Evolutionary conservation across 2,329 filamentous ascomycete genomes (phyloP), one percentile per base, ranked within the genome.

Genomic region (Apiospora koreana): DNA sequence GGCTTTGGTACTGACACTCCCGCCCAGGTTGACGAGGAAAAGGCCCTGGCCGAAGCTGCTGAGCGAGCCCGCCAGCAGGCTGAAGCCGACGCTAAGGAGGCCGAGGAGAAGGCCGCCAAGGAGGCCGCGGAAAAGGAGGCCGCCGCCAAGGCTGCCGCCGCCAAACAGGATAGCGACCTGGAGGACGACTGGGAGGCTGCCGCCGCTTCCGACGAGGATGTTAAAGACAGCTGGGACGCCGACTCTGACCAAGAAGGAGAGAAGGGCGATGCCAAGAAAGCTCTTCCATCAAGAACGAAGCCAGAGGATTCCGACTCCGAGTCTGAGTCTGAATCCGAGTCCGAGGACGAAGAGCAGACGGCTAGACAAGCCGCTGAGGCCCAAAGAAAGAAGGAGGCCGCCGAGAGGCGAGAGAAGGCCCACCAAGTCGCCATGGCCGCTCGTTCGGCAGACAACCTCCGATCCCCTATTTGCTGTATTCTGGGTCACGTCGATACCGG

Each of bases 401-500:
- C 94, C 21, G 94, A 96, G 77, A 90, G 95, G 78, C 90, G 95
- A 78, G 93, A 94, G 83, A 94, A 94, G 83, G 93, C 94, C 71
- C 94, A 97, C 80, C 94, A 98, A 82, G 95, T 94, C 73, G 96
- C 96, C 23, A 83, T 98, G 79, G 95, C 94, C 62, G 95, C 95
- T 66, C 90, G 94, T 72, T 98, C 95, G 28, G 94, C 93, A 83
- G 95, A 99, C 80, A 92, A 99, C 82, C 89, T 99, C 70, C 94
- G 96, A 71, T 98, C 96, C 50, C 96, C 96, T 68, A 99, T 99
- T 83, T 98, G 96, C 88, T 98, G 95, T 92, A 99, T 99, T 88
- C 90, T 99, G 74, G 96, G 96, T 78, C 96, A 99, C 89, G 96
- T 99, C 89, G 96, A 99, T 91, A 99, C 97, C 64, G 96, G 96